Conservation (phyloP, 2,329 filamentous ascomycete species). For the Lasiodiplodia theobromae region DNA sequence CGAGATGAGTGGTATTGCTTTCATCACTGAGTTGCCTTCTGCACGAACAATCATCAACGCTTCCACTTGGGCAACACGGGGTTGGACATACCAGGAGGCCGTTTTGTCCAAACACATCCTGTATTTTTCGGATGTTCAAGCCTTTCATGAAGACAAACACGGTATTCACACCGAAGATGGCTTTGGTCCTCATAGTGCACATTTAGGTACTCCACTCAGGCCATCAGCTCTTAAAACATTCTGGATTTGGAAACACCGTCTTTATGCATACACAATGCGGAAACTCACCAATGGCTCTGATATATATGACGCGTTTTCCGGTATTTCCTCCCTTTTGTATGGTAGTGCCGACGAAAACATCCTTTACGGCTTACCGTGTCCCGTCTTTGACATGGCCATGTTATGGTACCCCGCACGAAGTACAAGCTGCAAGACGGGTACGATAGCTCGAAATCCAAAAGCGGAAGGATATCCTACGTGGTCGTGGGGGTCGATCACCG, state of each 20-base stretch:
- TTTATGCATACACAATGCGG: not conserved
- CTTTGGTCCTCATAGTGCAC: no score
- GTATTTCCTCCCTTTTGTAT: not conserved
- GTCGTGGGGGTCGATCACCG: slow-evolving; percentile 16
- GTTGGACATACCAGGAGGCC: no score
- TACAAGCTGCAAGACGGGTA: not conserved
- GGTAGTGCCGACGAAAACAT: not conserved
- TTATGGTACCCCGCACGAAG: not conserved
- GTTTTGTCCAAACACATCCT: no score
- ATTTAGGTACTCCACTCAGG: no score
- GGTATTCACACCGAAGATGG: no score
- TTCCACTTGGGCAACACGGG: no score
- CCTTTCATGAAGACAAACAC: no score
- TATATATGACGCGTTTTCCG: slow-evolving; percentile 17
- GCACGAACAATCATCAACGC: no score
- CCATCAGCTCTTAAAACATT: not conserved
- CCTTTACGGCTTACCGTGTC: not conserved
- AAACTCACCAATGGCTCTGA: not conserved
- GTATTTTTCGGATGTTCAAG: no score
- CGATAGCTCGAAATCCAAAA: not conserved
- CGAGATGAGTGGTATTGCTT: no score
- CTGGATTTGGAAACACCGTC: not conserved
- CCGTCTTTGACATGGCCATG: slow-evolving; percentile 9
- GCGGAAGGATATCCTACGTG: slow-evolving; percentile 3
- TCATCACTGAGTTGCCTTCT: no score